Percentiles rank a stretch among this genome's conserved stretches.
phyloP scores from a whole-genome alignment of 441 rosid species.

The Raphanus hybrid region DNA sequence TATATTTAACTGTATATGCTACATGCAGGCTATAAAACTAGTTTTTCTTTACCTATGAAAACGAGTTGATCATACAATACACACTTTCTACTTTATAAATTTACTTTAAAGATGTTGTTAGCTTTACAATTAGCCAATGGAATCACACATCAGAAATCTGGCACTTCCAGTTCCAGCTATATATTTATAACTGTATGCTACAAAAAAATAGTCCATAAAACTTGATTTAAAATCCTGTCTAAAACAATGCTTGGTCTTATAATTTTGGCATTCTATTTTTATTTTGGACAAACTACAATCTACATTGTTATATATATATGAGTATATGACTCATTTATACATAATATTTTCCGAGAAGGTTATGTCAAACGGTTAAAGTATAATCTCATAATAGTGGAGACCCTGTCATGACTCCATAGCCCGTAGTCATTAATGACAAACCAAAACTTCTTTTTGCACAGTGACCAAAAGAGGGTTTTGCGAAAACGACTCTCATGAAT shows the following conservation, averaged over 20 bases:
- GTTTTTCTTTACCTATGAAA: background rate
- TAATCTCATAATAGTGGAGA: constrained; percentile 19
- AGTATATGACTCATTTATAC: background rate
- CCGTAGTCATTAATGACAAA: background rate
- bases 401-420: constrained; percentile 19
- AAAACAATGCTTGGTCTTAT: background rate
- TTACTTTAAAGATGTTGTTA: background rate
- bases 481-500: constrained; percentile 28
- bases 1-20: too few species aligned
- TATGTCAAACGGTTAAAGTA: background rate
- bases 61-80: background rate
- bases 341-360: too few species aligned
- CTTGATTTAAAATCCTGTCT: background rate
- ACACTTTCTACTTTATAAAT: background rate
- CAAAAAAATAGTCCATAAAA: background rate
- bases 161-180: background rate
- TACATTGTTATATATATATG: background rate
- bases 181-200: background rate
- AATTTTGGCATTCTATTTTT: background rate
- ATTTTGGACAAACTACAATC: background rate
- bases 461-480: constrained; percentile 12
- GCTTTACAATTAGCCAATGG: background rate
- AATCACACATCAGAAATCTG: background rate
- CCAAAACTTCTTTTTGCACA: constrained; percentile 17
- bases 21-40: background rate